Conservation (phyloP, 2,329 filamentous ascomycete genomes). For the Laburnicola sp. region DNA sequence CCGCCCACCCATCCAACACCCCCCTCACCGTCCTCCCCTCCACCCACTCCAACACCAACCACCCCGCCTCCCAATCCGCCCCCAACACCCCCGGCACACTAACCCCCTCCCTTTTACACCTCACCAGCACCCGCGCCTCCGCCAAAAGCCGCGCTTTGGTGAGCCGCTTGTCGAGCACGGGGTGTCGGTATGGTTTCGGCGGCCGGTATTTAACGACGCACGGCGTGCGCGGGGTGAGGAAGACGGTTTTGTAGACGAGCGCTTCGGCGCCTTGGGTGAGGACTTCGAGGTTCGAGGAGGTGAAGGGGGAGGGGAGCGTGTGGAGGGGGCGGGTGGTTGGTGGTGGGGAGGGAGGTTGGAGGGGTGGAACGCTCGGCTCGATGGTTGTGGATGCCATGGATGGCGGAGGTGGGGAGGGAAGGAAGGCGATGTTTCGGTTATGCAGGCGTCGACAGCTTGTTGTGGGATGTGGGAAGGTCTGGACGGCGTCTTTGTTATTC, state of each 20-base stretch:
- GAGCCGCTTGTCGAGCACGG: conserved; percentile 81
- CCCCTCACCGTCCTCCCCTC: conserved; percentile 70
- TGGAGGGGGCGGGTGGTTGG: conserved; percentile 29
- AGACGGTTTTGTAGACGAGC: conserved; percentile 85
- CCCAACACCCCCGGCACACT: conserved; percentile 80
- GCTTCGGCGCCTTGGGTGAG: conserved; percentile 95
- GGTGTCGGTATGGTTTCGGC: conserved; percentile 88
- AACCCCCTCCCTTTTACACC: conserved; percentile 77
- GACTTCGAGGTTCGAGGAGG: conserved; percentile 65
- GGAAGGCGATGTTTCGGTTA: neutral
- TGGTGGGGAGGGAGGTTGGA: conserved; percentile 25
- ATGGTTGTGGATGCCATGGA: conserved; percentile 19
- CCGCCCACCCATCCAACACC: conserved; percentile 69
- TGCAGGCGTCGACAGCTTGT: neutral
- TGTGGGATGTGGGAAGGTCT: neutral
- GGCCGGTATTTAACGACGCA: conserved; percentile 91
- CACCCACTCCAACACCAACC: conserved; percentile 56
- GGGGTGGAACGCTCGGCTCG: conserved; percentile 23
- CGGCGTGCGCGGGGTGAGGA: conserved; percentile 67
- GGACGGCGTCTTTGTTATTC: neutral
- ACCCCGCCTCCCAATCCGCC: conserved; percentile 62
- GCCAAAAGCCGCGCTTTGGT: conserved; percentile 85
- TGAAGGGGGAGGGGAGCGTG: conserved; percentile 35
- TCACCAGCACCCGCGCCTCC: conserved; percentile 82
- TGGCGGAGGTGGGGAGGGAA: neutral